A percentile compares a stretch with the other conserved stretches of the same genome.
phyloP scores from a whole-genome alignment of 345 rosid species.

The Eutrema japonicum region DNA sequence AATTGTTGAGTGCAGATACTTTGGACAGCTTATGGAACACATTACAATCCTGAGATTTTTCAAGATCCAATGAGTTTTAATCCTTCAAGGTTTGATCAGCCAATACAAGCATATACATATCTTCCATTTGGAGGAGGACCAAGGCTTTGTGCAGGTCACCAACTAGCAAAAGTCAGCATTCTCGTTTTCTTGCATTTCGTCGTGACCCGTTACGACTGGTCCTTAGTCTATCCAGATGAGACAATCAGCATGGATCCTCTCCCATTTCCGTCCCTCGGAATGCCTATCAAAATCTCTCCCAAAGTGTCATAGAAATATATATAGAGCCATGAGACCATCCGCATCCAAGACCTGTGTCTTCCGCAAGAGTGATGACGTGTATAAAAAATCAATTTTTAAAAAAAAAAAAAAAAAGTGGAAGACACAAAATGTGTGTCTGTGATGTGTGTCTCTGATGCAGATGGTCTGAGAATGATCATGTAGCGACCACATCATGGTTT shows the following conservation, averaged over 20 bases:
- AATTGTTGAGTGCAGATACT: slow-evolving; percentile 48
- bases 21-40: slow-evolving; percentile 76
- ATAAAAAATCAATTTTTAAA: no score
- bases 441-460: no score
- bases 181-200: slow-evolving; percentile 59
- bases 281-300: slow-evolving; percentile 68
- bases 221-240: slow-evolving; percentile 58
- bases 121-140: slow-evolving; percentile 83
- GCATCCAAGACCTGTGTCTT: no score
- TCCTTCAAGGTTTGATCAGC: slow-evolving; percentile 58
- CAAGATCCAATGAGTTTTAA: slow-evolving; percentile 57
- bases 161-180: slow-evolving; percentile 71
- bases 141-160: slow-evolving; percentile 74
- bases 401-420: no score
- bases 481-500: neutral
- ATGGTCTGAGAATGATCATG: neutral
- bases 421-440: no score
- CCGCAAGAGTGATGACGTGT: no score
- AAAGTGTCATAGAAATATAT: slow-evolving; percentile 26
- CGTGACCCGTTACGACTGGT: slow-evolving; percentile 59
- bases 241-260: slow-evolving; percentile 66
- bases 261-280: slow-evolving; percentile 64
- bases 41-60: slow-evolving; percentile 54
- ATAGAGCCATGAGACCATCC: slow-evolving; percentile 17
- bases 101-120: slow-evolving; percentile 55